Evolutionary conservation across 768 basidiomycete genomes (phyloP).

Genomic region (Boletus barrowsii): DNA sequence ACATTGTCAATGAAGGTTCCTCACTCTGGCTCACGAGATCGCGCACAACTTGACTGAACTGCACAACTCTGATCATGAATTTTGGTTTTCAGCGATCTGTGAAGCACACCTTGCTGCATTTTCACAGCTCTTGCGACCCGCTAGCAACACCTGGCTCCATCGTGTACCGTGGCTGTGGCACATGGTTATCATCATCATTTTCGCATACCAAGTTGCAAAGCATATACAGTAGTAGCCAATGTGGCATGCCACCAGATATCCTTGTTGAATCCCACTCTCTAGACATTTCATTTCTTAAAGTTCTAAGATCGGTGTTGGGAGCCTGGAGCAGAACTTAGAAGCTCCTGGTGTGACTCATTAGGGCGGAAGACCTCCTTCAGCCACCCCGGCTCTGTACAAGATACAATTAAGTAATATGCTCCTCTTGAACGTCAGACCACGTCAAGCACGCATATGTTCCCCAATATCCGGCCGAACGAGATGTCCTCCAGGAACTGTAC

Average conservation of each 20-base stretch:
- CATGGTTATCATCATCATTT: background rate
- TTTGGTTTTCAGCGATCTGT: conserved; percentile 86
- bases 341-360: too few species aligned
- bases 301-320: too few species aligned
- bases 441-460: background rate
- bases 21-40: conserved; percentile 85
- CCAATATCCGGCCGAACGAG: background rate
- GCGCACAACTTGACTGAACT: conserved; percentile 81
- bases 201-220: background rate
- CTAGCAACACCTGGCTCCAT: background rate
- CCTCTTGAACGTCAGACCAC: background rate
- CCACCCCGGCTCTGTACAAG: too few species aligned
- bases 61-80: conserved; percentile 87
- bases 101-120: conserved; percentile 54
- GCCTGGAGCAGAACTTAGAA: too few species aligned
- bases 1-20: conserved; percentile 49
- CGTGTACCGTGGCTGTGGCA: background rate
- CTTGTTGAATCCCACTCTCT: too few species aligned
- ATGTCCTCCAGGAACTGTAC: background rate
- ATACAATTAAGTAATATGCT: background rate
- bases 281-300: too few species aligned
- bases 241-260: too few species aligned
- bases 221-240: background rate
- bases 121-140: conserved; percentile 15
- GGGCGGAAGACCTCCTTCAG: too few species aligned